Conservation (phyloP, 257 asterid genomes). For the Nyctanthes arbortristis region DNA sequence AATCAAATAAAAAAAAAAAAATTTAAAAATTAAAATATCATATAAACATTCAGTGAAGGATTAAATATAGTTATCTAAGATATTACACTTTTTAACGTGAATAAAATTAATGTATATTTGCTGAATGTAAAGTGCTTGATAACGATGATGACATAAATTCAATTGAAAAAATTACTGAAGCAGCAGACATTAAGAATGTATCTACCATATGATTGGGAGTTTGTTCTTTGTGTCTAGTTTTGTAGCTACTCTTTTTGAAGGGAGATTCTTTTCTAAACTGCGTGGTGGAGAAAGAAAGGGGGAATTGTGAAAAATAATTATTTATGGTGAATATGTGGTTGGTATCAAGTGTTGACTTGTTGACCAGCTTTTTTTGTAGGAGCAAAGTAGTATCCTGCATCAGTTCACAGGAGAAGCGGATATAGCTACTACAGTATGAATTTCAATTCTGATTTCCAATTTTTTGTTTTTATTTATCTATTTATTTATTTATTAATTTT, state of each 20-base stretch:
- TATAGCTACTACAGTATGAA: neutral
- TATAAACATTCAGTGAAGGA: constrained; percentile 1
- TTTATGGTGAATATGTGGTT: no score
- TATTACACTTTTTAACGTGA: neutral
- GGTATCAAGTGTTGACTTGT: no score
- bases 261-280: no score
- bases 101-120: neutral
- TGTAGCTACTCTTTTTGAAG: no score
- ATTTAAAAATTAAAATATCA: neutral
- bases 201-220: neutral
- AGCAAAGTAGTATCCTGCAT: no score
- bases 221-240: no score
- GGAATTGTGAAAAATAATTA: no score
- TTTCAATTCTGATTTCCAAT: neutral
- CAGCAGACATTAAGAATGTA: neutral
- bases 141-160: neutral
- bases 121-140: neutral
- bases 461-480: no score
- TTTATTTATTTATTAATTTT: no score
- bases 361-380: no score
- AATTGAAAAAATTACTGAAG: neutral
- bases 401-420: neutral
- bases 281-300: no score
- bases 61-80: neutral
- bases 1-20: constrained; percentile 5